A percentile compares a stretch with the other conserved stretches of the same genome.
phyloP scores from a whole-genome alignment of 495 filamentous ascomycete genomes.

The Chaetomium tenue region DNA sequence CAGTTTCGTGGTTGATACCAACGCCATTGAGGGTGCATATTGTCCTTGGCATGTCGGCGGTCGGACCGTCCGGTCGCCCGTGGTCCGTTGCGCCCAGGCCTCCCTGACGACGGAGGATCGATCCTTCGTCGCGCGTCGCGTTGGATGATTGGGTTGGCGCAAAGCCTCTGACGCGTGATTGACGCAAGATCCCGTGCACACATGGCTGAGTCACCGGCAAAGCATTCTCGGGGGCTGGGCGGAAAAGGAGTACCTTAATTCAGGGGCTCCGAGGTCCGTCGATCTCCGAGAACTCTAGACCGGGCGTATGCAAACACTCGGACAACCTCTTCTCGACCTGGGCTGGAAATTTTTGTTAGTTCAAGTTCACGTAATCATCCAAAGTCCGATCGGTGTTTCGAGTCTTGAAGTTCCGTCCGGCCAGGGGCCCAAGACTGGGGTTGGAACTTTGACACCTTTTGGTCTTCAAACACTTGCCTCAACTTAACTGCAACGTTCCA shows the following conservation, averaged over 20 bases:
- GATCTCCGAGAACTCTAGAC: neutral
- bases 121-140: conserved; percentile 8
- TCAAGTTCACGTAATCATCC: no score
- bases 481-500: no score
- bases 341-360: no score
- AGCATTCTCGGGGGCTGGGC: neutral
- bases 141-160: conserved; percentile 4
- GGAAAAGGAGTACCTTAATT: no score
- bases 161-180: neutral
- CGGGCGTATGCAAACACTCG: no score
- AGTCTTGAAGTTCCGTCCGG: no score
- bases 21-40: neutral
- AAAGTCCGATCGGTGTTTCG: no score
- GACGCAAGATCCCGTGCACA: conserved; percentile 17
- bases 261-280: conserved; percentile 5
- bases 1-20: neutral
- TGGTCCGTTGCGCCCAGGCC: neutral
- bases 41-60: neutral
- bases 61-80: neutral
- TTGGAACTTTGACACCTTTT: no score
- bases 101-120: neutral
- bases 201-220: conserved; percentile 3
- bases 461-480: no score
- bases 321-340: no score
- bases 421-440: no score